These are phyloP conservation scores for Xylaria longipes DNA, from an alignment of 495 filamentous ascomycete species.

Conservation along the genomic window DNA sequence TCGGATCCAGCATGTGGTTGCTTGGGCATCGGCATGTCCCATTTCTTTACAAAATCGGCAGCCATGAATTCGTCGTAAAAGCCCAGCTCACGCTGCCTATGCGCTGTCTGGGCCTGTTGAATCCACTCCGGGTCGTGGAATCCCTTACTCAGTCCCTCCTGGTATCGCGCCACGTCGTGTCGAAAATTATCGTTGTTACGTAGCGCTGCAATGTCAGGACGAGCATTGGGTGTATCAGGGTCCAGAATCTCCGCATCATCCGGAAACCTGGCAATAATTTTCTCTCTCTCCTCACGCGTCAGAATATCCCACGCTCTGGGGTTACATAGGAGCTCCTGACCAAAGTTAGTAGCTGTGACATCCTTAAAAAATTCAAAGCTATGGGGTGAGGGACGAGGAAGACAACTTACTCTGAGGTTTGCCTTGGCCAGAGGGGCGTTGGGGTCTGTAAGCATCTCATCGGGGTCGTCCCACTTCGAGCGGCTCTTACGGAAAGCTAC, in stretches of 20 bases:
- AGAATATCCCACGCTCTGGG: slow-evolving; percentile 65
- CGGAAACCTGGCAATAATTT: slow-evolving; percentile 64
- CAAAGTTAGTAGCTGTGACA: slow-evolving; percentile 5
- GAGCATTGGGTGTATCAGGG: slow-evolving; percentile 39
- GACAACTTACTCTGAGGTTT: slow-evolving; percentile 61
- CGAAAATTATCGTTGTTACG: slow-evolving; percentile 54
- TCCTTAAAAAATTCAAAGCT: background rate
- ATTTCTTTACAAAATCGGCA: slow-evolving; percentile 69
- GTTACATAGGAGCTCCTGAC: slow-evolving; percentile 61
- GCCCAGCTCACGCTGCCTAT: slow-evolving; percentile 67
- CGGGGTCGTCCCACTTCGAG: slow-evolving; percentile 38
- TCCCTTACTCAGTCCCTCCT: slow-evolving; percentile 64
- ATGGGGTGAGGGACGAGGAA: background rate
- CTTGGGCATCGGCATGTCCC: slow-evolving; percentile 64
- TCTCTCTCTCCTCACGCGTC: slow-evolving; percentile 59
- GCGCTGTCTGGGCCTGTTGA: slow-evolving; percentile 65
- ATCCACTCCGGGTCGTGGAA: slow-evolving; percentile 72
- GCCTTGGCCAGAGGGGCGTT: slow-evolving; percentile 60
- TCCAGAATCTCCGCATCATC: slow-evolving; percentile 48
- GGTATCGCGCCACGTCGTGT: slow-evolving; percentile 49
- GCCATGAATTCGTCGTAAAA: slow-evolving; percentile 74
- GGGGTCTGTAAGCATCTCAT: slow-evolving; percentile 56
- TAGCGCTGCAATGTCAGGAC: slow-evolving; percentile 45
- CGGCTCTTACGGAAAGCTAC: slow-evolving; percentile 26
- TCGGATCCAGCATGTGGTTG: slow-evolving; percentile 5